Evolutionary conservation across 805 yeast species (phyloP).

Genomic region (Ogataea saltuana): DNA sequence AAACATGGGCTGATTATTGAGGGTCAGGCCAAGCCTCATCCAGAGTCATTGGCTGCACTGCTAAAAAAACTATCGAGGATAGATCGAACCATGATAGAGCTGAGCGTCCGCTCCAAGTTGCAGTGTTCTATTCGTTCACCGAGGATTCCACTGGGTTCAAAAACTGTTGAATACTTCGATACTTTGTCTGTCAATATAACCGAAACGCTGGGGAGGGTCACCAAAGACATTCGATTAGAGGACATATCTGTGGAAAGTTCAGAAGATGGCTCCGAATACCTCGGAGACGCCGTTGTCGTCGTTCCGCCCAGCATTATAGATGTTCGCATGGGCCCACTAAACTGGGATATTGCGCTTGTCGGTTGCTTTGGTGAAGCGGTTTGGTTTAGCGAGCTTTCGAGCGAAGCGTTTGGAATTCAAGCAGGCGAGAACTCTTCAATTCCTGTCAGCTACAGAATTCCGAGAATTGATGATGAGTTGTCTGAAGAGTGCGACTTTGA

Average conservation of each 20-base stretch:
- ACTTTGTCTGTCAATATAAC: not conserved
- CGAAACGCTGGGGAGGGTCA: not conserved
- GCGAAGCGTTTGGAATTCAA: not conserved
- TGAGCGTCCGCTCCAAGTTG: not conserved
- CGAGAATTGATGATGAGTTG: conserved; percentile 11
- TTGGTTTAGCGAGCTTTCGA: not conserved
- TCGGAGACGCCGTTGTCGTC: not conserved
- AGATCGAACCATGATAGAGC: not conserved
- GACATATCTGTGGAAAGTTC: not conserved
- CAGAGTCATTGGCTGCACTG: not conserved
- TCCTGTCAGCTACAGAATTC: conserved; percentile 10
- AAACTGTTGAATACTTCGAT: not conserved
- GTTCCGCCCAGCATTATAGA: not conserved
- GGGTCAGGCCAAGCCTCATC: not conserved
- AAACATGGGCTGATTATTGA: not conserved
- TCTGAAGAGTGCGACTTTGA: conserved; percentile 9
- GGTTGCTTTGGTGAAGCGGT: conserved; percentile 4
- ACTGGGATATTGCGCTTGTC: conserved; percentile 1
- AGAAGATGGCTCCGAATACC: conserved; percentile 2
- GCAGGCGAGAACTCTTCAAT: not conserved
- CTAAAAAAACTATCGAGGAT: conserved; percentile 1
- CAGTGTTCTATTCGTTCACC: no score
- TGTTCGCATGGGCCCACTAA: not conserved
- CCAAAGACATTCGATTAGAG: not conserved
- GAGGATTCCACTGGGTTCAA: not conserved